Evolutionary conservation across 2,329 filamentous ascomycete genomes (phyloP).

Genomic region (Colletotrichum cuscutae): DNA sequence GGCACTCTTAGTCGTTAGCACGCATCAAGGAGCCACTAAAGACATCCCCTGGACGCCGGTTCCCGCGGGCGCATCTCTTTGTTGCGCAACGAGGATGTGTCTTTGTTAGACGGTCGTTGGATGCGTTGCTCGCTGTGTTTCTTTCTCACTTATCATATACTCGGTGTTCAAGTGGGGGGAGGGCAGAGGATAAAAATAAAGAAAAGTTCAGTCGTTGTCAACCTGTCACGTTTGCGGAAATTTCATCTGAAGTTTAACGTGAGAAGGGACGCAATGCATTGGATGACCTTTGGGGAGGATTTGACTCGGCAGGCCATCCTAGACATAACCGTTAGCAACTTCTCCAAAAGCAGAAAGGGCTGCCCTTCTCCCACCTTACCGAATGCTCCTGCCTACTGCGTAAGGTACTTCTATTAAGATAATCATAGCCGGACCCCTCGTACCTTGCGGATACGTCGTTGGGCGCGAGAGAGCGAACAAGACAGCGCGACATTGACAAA

Average conservation of each 20-base stretch:
- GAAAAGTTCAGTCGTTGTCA: background rate
- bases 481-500: slow-evolving; percentile 5
- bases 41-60: slow-evolving; percentile 20
- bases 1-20: background rate
- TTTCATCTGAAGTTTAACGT: slow-evolving; percentile 19
- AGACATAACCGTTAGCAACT: slow-evolving; percentile 22
- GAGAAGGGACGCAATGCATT: background rate
- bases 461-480: background rate
- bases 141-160: background rate
- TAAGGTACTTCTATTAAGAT: background rate
- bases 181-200: background rate
- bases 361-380: background rate
- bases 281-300: background rate
- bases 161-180: background rate
- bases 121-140: background rate
- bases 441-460: background rate
- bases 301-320: slow-evolving; percentile 24
- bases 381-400: background rate
- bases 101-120: slow-evolving; percentile 1
- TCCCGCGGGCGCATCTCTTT: slow-evolving; percentile 21
- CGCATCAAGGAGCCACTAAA: slow-evolving; percentile 18
- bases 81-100: slow-evolving; percentile 1
- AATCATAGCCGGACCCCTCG: background rate
- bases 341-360: slow-evolving; percentile 16
- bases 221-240: background rate